Base-by-base conservation (phyloP, 495 filamentous ascomycete genomes). In the Penicillium mononematosum region DNA sequence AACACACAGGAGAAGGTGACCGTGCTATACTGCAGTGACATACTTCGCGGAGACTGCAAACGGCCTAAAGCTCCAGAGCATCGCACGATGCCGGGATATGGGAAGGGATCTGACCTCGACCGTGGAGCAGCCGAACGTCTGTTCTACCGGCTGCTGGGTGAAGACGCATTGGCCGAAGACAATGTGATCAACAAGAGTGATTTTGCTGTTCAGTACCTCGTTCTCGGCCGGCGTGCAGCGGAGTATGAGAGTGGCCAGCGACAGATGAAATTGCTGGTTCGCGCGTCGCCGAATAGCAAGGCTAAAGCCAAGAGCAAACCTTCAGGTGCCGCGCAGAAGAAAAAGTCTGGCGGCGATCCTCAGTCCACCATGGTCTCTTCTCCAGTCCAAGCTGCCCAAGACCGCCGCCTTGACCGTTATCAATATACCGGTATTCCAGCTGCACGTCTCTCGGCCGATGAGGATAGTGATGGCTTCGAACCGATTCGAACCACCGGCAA, bases 331-430 rank as follows among this genome's bases (percentile, higher is more conserved):
- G 59, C 39, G 16, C 39, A 70, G 12, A 69, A 61, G 39, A 22
- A 51, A 19, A 67, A 58, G 44, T 27, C 59, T 34, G 52, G 59
- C n/a, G 48, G 29, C 17, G 68, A 78, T 63, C 86, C 87, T 20
- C 70, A 78, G 50, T 95, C 93, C 5, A 96, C 93, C 0, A 88
- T 91, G 53, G 81, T 96, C 10, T 92, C 94, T 3, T 96, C 94
- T 11, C 93, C 94, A 6, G 69, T 91, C 4, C 79, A 86, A 66
- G 77, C 76, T 38, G 82, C 76, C 16, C 71, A 80, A 46, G 63
- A 80, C 58, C 77, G 81, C 5, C 75, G 71, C 22, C 61, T 69
- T 50, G 73, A 62, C 29, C 74, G 70, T 48, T 67, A 65, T 20
- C 63, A 60, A 38, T 56, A 67, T 44, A 58, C 51, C 20, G 49